Evolutionary conservation across 2,329 filamentous ascomycete genomes (phyloP).

Genomic region (Sporothrix brasiliensis): DNA sequence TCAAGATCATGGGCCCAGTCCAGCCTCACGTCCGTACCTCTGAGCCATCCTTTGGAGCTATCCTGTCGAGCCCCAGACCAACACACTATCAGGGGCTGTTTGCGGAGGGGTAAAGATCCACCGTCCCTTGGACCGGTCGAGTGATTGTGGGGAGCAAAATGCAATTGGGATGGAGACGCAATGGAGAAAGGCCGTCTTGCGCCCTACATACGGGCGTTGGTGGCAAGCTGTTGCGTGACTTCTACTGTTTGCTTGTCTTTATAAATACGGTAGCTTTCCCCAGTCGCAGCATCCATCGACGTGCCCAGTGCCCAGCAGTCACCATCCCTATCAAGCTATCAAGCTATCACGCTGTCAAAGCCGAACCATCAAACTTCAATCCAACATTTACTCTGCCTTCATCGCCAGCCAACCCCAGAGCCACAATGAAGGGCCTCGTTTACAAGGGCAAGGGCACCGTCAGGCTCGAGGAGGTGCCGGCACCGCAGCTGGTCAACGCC

Average conservation of each 20-base stretch:
- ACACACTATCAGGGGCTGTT: neutral
- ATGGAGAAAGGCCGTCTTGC: neutral
- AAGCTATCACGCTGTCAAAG: neutral
- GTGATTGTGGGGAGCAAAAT: neutral
- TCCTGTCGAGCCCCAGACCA: neutral
- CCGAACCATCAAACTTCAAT: neutral
- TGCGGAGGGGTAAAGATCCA: neutral
- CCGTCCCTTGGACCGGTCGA: constrained; percentile 14
- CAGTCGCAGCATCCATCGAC: neutral
- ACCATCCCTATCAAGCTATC: neutral
- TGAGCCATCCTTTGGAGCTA: constrained; percentile 2
- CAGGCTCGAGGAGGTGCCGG: constrained; percentile 47
- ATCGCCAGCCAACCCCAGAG: neutral
- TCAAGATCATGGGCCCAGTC: neutral
- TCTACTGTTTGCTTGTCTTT: neutral
- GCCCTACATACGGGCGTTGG: neutral
- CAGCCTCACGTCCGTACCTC: neutral
- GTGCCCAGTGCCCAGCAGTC: too few relatives aligned
- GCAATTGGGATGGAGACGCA: neutral
- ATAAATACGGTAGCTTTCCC: neutral
- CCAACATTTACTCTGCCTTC: neutral
- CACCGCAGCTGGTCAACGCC: constrained; percentile 47
- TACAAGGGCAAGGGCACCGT: constrained; percentile 45
- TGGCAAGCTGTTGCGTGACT: neutral
- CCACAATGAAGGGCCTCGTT: constrained; percentile 53